Conservation (phyloP, 75 land plant genomes). For the Sequoiadendron giganteum region DNA sequence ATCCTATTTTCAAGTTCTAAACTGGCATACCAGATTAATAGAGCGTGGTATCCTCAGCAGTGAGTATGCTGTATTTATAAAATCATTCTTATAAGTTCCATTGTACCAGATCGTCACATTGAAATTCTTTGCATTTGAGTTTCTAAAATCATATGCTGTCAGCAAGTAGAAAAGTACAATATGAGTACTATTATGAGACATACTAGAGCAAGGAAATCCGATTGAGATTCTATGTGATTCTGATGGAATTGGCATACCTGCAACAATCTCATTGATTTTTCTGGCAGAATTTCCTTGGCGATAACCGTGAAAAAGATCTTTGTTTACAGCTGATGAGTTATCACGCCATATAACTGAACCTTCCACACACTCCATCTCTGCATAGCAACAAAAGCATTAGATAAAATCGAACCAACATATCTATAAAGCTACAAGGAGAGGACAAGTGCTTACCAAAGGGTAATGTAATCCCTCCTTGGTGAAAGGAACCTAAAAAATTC, state of each 20-base stretch:
- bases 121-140: constrained; percentile 55
- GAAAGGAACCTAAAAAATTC: constrained; percentile 16
- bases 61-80: constrained; percentile 14
- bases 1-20: neutral
- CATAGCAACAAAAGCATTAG: constrained; percentile 11
- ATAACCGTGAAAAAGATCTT: constrained; percentile 73
- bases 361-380: constrained; percentile 65
- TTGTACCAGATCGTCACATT: constrained; percentile 80
- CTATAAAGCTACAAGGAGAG: neutral
- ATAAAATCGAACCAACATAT: neutral
- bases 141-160: constrained; percentile 88
- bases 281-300: constrained; percentile 49
- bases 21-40: constrained; percentile 68
- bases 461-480: constrained; percentile 21
- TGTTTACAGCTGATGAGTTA: constrained; percentile 49
- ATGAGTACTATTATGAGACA: neutral
- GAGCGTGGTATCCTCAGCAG: constrained; percentile 79
- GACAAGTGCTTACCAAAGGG: neutral
- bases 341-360: constrained; percentile 66
- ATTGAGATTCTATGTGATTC: neutral
- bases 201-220: neutral
- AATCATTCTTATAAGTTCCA: constrained; percentile 51
- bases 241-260: constrained; percentile 42
- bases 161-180: constrained; percentile 3
- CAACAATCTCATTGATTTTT: constrained; percentile 61